Base-by-base conservation (phyloP, 352 stramenopile species). In the Phytopythium montanum region DNA sequence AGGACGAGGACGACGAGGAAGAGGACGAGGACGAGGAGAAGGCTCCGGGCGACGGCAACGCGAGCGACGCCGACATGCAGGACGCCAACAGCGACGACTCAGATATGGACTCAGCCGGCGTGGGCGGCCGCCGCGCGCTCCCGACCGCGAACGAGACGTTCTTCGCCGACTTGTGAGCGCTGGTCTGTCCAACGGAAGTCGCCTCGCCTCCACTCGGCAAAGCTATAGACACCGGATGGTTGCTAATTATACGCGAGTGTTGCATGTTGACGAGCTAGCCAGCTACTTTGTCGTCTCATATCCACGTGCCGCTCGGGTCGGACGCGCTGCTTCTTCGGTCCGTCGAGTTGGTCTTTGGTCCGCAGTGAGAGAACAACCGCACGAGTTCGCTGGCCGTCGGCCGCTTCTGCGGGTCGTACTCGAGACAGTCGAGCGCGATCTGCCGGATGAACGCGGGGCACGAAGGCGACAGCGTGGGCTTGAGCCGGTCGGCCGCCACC, bases 61-160 rank as follows among this genome's bases (percentile, higher is more conserved):
- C 54, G 28, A 65, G 59, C 16, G 79, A 87, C 39, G 70, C 65
- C 78, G 90, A 91, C 23, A 91, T 91, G 92, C 83, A 98, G 73
- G 86, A 94, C 49, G 79, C 81, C 42, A 73, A 88, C 63, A 84
- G 83, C 51, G 76, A 92, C 50, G 77, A 86, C 42, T 87, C 89
- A 41, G 64, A 71, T 42, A 73, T 77, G 41, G 66, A 75, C 25
- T 45, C 59, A 16, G 60, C 54, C 50, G 60, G 55, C 2, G 70
- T 62, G 19, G 67, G 62, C 14, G 79, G 79, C 6, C 78, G 85
- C 46, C 72, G 77, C 42, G 75, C 44, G 10, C 73, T 92, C 31
- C 81, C 81, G 23, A 92, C 81, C 1, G 78, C 79, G 39, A 85
- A 85, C 50, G 85, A 94, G 64, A 75, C 72, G 38, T 95, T 95